These are phyloP conservation scores for Suillus brevipes DNA, from an alignment of 768 basidiomycete genomes.

Conservation along the genomic window DNA sequence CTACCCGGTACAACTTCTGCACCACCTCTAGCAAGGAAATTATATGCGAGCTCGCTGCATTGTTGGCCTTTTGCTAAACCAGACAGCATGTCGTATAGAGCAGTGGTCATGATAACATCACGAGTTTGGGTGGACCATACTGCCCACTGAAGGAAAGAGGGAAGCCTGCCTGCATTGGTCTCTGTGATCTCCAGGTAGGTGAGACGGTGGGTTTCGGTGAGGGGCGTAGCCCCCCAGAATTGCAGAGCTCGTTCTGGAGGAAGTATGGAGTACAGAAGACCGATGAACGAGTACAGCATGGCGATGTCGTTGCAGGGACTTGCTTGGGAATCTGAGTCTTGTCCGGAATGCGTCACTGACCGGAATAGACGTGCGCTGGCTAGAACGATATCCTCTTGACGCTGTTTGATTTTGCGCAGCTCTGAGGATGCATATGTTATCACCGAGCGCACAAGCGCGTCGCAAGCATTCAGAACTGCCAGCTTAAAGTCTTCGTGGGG, in stretches of 20 bases:
- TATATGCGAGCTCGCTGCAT: constrained; percentile 85
- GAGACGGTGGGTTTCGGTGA: constrained; percentile 38
- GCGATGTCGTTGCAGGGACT: constrained; percentile 82
- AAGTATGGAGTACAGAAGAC: constrained; percentile 72
- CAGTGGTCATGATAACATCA: constrained; percentile 71
- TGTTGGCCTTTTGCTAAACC: constrained; percentile 83
- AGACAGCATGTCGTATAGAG: constrained; percentile 85
- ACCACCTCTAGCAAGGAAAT: constrained; percentile 80
- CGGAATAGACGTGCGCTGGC: constrained; percentile 58
- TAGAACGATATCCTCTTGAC: constrained; percentile 82
- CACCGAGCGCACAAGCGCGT: constrained; percentile 67
- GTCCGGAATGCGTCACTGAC: constrained; percentile 43
- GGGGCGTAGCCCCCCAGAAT: constrained; percentile 76
- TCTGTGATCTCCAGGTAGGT: constrained; percentile 64
- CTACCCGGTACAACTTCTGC: constrained; percentile 68
- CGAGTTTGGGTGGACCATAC: constrained; percentile 80
- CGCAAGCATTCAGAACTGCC: constrained; percentile 65
- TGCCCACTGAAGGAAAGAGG: constrained; percentile 86
- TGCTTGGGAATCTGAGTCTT: constrained; percentile 41
- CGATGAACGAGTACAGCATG: constrained; percentile 79
- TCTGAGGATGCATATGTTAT: constrained; percentile 80
- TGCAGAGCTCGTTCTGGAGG: constrained; percentile 78
- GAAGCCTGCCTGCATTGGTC: constrained; percentile 60
- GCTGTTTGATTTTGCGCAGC: constrained; percentile 81
- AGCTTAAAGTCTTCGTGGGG: constrained; percentile 46